Evolutionary conservation across 257 asterid species (phyloP), one percentile per base, ranked within the genome.

Genomic region (Voacanga thouarsii): DNA sequence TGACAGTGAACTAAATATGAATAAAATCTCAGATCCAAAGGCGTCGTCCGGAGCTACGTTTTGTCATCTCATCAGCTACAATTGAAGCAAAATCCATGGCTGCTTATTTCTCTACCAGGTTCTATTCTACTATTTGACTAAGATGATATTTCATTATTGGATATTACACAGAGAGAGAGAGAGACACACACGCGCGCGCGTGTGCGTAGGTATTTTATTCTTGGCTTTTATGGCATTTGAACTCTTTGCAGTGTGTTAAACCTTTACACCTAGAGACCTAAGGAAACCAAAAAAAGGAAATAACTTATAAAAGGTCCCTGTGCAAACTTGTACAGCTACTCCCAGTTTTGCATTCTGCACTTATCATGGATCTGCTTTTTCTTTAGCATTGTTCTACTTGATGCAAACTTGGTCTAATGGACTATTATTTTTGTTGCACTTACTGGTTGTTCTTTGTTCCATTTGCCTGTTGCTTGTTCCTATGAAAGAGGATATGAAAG

Each of bases 11-110:
- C 78, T 82, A 57, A 82, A 76, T 28, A 44, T 33, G 33, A 50
- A 37, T 63, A 63, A 71, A 66, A 44, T 74, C 37, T 45, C 82
- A 95, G 99, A 91, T 95, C 80, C 98, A 93, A 83, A 84, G 91
- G 65, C 92, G 98, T 18, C 89, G 98, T 50, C 93, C 96, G 19
- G 98, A 95, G 75, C 88, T 95, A 76, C 97, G 96, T 37, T 91
- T 95, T 66, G 74, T 95, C 88, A 95, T 93, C 87, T 87, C 98
- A 68, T 95, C 99, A 41, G 99, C 99, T 50, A 95, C 99, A 45
- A 93, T 95, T 83, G 99, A 95, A 86, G 97, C 99, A 75, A 90
- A 89, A 88, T 87, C 94, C 68, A 92, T 95, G 89, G 93, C 99
- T 79, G 85, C 92, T 69, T 95, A 89, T 85, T 95, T 95, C 59